Base-by-base conservation (phyloP, 164 flowering plant genomes). In the Amborella trichopoda region DNA sequence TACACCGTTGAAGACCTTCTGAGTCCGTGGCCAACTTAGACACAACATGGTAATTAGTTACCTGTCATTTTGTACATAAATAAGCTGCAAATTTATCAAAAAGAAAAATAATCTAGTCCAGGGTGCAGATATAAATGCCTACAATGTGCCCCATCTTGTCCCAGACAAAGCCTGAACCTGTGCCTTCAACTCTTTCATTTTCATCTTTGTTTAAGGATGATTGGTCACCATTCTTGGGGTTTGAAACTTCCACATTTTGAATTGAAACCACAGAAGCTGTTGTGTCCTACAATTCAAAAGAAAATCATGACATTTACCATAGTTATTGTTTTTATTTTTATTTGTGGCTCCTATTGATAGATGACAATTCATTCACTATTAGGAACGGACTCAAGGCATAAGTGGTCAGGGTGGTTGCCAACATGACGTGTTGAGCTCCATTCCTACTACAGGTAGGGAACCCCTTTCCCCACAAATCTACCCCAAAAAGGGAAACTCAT, bases 91-190 rank as follows among this genome's bases (percentile, higher is more conserved):
- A 37, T 6, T n/a, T 8, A 8, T 37, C n/a, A 30, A 5, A 14
- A 1, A 37, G 41, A 37, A 37, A 37, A 21, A 37, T 30, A 30
- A 30, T 6, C 41, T n/a, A 21, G 19, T n/a, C 1, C n/a, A 37
- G 41, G 6, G 3, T n/a, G 6, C 41, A 8, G 41, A 6, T 19
- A 14, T 9, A 39, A 57, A 49, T 57, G 46, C 87, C 36, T 78
- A 85, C 98, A 68, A 90, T 86, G 67, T 90, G 95, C 33, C 95
- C 98, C 65, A 61, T 67, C 59, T 73, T 77, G 60, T 90, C 98
- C 95, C 94, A 90, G 5, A 90, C 64, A 63, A 90, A 86, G 40
- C 98, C 95, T 0, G 98, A 90, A 46, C 95, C 94, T 23, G 93
- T 90, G 44, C 98, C 98, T 73, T 88, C 84, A 49, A 83, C 77